Evolutionary conservation across 257 asterid species (phyloP).

Genomic region (Osmanthus fragrans): DNA sequence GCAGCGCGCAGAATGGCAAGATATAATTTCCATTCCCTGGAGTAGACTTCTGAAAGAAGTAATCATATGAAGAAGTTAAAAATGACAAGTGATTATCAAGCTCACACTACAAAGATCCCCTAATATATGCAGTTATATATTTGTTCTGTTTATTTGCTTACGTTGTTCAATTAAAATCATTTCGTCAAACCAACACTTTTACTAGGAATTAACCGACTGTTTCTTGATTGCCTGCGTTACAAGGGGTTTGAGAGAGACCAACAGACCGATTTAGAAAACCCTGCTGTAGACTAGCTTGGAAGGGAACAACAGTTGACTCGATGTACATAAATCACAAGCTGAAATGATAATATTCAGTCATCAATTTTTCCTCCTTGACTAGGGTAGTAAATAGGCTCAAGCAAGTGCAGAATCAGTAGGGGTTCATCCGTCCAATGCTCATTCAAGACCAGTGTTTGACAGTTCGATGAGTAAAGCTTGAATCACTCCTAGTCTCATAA

Average conservation of each 20-base stretch:
- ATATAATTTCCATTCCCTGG: constrained; percentile 55
- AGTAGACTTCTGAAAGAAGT: constrained; percentile 41
- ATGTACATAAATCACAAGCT: neutral
- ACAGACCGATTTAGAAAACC: neutral
- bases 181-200: neutral
- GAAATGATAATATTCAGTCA: neutral
- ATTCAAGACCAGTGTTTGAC: neutral
- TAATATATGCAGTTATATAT: constrained; percentile 8
- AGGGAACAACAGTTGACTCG: neutral
- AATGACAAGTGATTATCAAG: constrained; percentile 2
- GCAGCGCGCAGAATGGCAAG: constrained; percentile 45
- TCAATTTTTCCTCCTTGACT: neutral
- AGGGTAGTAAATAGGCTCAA: neutral
- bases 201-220: neutral
- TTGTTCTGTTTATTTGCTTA: constrained; percentile 1
- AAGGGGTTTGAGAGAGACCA: neutral
- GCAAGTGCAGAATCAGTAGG: neutral
- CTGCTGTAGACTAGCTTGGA: neutral
- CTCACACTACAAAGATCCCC: constrained; percentile 2
- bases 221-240: neutral
- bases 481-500: neutral
- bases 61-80: constrained; percentile 26
- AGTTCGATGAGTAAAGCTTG: neutral
- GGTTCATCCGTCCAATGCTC: neutral
- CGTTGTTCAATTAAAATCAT: neutral